These are phyloP conservation scores for Cladosporium sp. DNA, from an alignment of 2,329 filamentous ascomycete species.

Conservation along the genomic window DNA sequence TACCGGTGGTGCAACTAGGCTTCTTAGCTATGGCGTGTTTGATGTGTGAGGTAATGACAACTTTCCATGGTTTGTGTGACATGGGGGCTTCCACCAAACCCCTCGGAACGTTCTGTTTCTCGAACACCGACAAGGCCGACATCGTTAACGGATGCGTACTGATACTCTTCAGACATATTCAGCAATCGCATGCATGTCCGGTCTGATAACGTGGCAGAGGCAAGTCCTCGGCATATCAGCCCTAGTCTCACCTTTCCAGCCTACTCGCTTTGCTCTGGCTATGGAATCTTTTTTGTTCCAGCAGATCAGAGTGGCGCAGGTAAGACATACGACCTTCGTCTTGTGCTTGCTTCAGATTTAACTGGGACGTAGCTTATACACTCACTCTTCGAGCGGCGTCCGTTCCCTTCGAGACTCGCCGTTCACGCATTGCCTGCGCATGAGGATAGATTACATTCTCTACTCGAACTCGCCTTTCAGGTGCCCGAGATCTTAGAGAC, in stretches of 20 bases:
- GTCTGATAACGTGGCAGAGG: background rate
- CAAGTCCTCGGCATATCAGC: slow-evolving; percentile 5
- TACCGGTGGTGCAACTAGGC: background rate
- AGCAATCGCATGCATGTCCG: background rate
- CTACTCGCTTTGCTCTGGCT: background rate
- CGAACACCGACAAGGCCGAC: no score
- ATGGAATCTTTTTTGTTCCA: background rate
- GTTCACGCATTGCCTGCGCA: background rate
- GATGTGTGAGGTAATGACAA: slow-evolving; percentile 1
- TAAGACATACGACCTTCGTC: background rate
- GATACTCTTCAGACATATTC: background rate
- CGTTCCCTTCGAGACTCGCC: background rate
- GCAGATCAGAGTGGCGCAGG: background rate
- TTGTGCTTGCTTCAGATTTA: background rate
- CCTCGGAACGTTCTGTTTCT: no score
- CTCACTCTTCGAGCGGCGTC: background rate
- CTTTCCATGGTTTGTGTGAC: no score
- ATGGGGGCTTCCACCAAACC: no score
- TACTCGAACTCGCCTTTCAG: slow-evolving; percentile 2
- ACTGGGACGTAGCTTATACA: slow-evolving; percentile 2
- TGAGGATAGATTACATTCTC: background rate
- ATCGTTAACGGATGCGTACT: background rate
- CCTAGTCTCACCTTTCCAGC: background rate
- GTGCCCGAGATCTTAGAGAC: background rate
- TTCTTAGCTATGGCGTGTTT: background rate